These are phyloP conservation scores for Conidiobolus incongruus DNA, from an alignment of 371 early-diverging fungal species.

Conservation along the genomic window DNA sequence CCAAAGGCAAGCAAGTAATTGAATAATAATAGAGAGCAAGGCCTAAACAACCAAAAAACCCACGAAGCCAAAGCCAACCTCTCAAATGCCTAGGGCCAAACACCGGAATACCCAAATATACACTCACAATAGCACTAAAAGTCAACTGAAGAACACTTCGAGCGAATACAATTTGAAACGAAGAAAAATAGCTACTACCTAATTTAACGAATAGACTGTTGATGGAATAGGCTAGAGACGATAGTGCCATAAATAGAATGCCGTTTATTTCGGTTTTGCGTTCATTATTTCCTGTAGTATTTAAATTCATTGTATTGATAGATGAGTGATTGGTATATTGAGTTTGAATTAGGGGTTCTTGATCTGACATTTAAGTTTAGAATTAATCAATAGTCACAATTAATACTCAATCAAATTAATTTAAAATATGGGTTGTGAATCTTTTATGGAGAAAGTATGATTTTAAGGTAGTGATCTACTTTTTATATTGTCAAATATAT, in stretches of 20 bases:
- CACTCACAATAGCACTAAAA: slow-evolving; percentile 24
- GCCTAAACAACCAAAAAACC: slow-evolving; percentile 33
- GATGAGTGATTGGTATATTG: too few relatives aligned
- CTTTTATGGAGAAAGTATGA: too few relatives aligned
- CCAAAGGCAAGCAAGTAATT: slow-evolving; percentile 34
- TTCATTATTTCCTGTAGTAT: too few relatives aligned
- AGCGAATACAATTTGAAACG: slow-evolving; percentile 46
- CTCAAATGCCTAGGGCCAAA: slow-evolving; percentile 23
- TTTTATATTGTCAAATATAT: too few relatives aligned
- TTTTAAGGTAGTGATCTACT: too few relatives aligned
- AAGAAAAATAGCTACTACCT: slow-evolving; percentile 22
- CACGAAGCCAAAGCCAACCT: slow-evolving; percentile 31
- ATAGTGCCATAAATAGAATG: slow-evolving; percentile 26
- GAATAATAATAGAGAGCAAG: slow-evolving; percentile 48
- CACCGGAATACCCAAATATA: slow-evolving; percentile 20
- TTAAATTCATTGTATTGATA: too few relatives aligned
- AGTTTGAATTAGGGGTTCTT: too few relatives aligned
- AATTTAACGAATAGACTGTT: slow-evolving; percentile 48
- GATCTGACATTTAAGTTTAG: too few relatives aligned
- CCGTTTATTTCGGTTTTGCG: slow-evolving; percentile 14
- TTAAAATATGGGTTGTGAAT: too few relatives aligned
- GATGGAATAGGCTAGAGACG: slow-evolving; percentile 41
- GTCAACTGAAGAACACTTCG: slow-evolving; percentile 35
- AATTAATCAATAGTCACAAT: too few relatives aligned
- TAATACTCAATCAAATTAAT: too few relatives aligned